Percentiles rank a stretch among this genome's conserved stretches.
Evolutionary conservation across 176 grass and related monocot genomes (phyloP).

Genomic region (Oryza meyeriana): DNA sequence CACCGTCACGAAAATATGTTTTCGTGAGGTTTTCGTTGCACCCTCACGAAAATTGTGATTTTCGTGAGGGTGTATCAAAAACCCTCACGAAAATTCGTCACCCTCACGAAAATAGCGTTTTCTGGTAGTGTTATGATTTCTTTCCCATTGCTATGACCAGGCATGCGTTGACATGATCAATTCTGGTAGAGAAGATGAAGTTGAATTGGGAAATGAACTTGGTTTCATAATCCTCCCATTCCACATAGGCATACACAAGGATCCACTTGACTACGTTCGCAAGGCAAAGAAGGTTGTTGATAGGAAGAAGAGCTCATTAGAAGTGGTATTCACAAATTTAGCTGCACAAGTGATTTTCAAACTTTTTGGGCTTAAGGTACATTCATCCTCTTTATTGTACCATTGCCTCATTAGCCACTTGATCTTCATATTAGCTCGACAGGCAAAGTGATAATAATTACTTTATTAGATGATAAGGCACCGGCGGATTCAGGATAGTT

Average conservation of each 20-base stretch:
- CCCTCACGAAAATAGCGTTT: too few relatives aligned
- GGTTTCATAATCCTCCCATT: slow-evolving; percentile 68
- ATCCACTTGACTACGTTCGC: slow-evolving; percentile 73
- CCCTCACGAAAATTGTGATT: too few relatives aligned
- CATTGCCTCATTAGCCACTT: background rate
- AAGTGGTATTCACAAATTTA: slow-evolving; percentile 62
- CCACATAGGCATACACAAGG: slow-evolving; percentile 37
- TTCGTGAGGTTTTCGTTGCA: too few relatives aligned
- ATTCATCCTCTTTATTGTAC: background rate
- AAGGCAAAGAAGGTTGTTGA: slow-evolving; percentile 55
- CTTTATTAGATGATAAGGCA: background rate
- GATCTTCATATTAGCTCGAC: background rate
- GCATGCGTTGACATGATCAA: slow-evolving; percentile 62
- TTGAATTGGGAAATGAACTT: slow-evolving; percentile 61
- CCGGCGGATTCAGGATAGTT: background rate
- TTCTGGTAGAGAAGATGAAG: slow-evolving; percentile 31
- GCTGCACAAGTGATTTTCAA: slow-evolving; percentile 50
- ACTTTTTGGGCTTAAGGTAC: slow-evolving; percentile 65
- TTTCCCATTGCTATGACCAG: slow-evolving; percentile 25
- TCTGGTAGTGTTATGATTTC: background rate
- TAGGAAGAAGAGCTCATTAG: slow-evolving; percentile 81
- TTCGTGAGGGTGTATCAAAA: too few relatives aligned
- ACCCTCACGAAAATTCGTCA: too few relatives aligned
- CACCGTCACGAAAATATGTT: too few relatives aligned
- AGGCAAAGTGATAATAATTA: background rate